Conservation (phyloP, 2,329 filamentous ascomycete species). For the Onygenales sp. region DNA sequence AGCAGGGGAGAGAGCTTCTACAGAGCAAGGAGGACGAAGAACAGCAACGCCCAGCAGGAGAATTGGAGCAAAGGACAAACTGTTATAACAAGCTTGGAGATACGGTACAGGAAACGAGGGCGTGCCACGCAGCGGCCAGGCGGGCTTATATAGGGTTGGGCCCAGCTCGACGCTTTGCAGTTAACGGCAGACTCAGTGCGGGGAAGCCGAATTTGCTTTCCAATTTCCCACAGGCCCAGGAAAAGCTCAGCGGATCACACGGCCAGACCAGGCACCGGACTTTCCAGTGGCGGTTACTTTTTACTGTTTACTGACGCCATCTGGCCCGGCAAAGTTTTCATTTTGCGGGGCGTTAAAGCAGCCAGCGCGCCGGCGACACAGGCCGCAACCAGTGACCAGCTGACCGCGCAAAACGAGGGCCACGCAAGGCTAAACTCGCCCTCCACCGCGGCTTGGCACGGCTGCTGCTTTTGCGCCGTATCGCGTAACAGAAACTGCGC, state of each 20-base stretch:
- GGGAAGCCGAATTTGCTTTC: not conserved
- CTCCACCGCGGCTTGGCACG: not conserved
- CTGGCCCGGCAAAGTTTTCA: not conserved
- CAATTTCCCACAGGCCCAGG: not conserved
- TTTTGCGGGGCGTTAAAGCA: conserved; percentile 1
- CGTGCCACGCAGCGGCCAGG: not conserved
- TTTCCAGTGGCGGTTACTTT: conserved; percentile 6
- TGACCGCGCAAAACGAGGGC: too few species aligned
- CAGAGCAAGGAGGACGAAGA: not conserved
- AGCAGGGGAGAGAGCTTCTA: too few species aligned
- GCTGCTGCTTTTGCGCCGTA: not conserved
- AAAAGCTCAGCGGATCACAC: not conserved
- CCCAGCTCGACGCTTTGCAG: not conserved
- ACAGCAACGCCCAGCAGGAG: not conserved
- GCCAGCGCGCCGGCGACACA: not conserved
- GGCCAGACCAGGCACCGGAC: conserved; percentile 1
- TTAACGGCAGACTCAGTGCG: not conserved
- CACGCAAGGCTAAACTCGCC: not conserved
- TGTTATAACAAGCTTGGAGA: not conserved
- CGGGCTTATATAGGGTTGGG: not conserved
- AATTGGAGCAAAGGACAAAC: not conserved
- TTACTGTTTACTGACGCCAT: not conserved
- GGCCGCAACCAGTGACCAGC: too few species aligned
- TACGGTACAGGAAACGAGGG: not conserved
- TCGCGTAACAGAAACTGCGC: conserved; percentile 30